Evolutionary conservation across 2,329 filamentous ascomycete genomes (phyloP).

Genomic region (Fusarium nematophilum): DNA sequence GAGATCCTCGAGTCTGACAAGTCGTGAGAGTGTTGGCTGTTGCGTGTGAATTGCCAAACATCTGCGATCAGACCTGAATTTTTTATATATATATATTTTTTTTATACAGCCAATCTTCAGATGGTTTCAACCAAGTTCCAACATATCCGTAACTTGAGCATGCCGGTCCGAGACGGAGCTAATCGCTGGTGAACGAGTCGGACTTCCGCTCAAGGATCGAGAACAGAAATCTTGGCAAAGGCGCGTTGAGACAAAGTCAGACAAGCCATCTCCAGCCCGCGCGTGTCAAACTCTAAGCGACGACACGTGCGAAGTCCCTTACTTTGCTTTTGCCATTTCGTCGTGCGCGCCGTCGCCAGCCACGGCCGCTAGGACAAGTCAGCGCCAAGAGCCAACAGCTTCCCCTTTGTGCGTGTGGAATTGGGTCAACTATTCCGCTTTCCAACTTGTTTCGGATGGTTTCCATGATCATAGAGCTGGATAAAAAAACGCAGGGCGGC

Average conservation of each 20-base stretch:
- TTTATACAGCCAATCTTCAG: too few relatives aligned
- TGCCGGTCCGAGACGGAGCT: slow-evolving; percentile 14
- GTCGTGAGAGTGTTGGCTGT: slow-evolving; percentile 27
- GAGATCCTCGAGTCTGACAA: slow-evolving; percentile 30
- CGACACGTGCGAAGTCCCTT: slow-evolving; percentile 42
- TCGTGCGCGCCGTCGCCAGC: slow-evolving; percentile 34
- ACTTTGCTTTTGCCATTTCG: slow-evolving; percentile 36
- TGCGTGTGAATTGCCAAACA: slow-evolving; percentile 15
- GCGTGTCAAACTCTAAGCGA: slow-evolving; percentile 43
- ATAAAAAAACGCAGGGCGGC: too few relatives aligned
- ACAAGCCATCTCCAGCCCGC: slow-evolving; percentile 27
- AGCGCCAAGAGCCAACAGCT: slow-evolving; percentile 15
- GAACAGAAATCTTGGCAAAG: slow-evolving; percentile 18
- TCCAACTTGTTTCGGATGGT: not conserved
- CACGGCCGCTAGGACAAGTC: slow-evolving; percentile 33
- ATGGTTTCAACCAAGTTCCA: slow-evolving; percentile 25
- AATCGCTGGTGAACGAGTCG: slow-evolving; percentile 9
- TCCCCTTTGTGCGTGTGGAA: slow-evolving; percentile 4
- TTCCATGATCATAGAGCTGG: not conserved
- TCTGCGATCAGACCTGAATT: slow-evolving; percentile 11
- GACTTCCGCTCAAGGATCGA: slow-evolving; percentile 15
- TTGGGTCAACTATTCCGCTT: not conserved
- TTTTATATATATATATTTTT: too few relatives aligned
- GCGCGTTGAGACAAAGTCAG: slow-evolving; percentile 32
- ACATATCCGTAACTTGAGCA: not conserved